Evolutionary conservation across 2,329 filamentous ascomycete species (phyloP).

Genomic region (Trichoderma koningii): DNA sequence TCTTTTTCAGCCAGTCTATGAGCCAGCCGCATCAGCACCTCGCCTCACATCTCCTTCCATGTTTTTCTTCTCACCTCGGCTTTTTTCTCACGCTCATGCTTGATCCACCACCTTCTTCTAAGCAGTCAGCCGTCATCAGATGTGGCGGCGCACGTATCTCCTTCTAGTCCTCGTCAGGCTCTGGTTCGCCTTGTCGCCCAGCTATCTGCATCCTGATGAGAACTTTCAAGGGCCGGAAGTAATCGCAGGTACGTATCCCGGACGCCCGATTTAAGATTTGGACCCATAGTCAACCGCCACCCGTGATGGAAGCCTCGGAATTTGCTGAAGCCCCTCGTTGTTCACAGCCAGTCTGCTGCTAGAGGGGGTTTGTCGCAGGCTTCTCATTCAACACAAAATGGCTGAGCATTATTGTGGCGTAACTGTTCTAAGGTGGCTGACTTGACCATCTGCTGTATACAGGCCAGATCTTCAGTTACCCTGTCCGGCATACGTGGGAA

Average conservation of each 20-base stretch:
- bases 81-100: slow-evolving; percentile 34
- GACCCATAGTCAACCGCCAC: neutral
- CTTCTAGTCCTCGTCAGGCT: slow-evolving; percentile 82
- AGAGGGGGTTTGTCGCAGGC: neutral
- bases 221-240: slow-evolving; percentile 98
- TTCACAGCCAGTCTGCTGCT: too few species aligned
- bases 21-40: slow-evolving; percentile 6
- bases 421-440: slow-evolving; percentile 10
- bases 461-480: slow-evolving; percentile 94
- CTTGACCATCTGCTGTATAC: slow-evolving; percentile 20
- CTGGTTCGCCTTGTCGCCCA: slow-evolving; percentile 91
- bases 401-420: neutral
- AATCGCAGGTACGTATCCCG: slow-evolving; percentile 74
- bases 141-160: slow-evolving; percentile 92
- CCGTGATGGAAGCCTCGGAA: neutral
- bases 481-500: slow-evolving; percentile 90
- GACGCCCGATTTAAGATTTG: neutral
- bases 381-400: neutral
- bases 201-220: slow-evolving; percentile 97
- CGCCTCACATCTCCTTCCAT: slow-evolving; percentile 26
- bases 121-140: slow-evolving; percentile 45
- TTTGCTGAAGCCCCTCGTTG: neutral
- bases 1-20: slow-evolving; percentile 10
- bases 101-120: slow-evolving; percentile 32
- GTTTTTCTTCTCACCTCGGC: slow-evolving; percentile 16